Conservation (phyloP, 75 land plant genomes). For the Azolla pinnata region DNA sequence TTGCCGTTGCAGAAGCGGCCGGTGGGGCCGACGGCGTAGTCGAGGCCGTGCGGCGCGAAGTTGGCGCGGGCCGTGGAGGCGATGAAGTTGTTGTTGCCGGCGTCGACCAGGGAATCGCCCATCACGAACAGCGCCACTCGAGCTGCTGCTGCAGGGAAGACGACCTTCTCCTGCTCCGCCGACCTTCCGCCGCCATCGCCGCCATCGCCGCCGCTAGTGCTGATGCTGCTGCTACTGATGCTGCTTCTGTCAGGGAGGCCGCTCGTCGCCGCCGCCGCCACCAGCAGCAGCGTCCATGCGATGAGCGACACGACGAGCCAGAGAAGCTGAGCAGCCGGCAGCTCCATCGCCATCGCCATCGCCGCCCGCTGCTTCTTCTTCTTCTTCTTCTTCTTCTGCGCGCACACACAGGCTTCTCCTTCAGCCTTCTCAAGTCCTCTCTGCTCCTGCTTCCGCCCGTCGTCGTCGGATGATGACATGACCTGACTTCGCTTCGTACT, state of each 20-base stretch:
- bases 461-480: background rate
- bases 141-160: background rate
- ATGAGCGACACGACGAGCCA: too few relatives aligned
- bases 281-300: too few relatives aligned
- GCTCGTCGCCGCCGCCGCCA: too few relatives aligned
- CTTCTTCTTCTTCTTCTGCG: too few relatives aligned
- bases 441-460: background rate
- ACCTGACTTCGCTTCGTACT: background rate
- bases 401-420: too few relatives aligned
- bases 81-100: constrained; percentile 12
- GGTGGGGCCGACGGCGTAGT: constrained; percentile 3
- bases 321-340: too few relatives aligned
- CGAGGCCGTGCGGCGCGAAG: constrained; percentile 5
- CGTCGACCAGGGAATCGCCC: constrained; percentile 7
- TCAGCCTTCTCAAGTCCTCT: too few relatives aligned
- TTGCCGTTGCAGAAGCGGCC: constrained; percentile 11
- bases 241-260: too few relatives aligned
- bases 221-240: too few relatives aligned
- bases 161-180: background rate
- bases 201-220: background rate
- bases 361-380: too few relatives aligned
- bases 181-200: background rate
- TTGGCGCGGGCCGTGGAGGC: constrained; percentile 1
- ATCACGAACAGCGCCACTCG: constrained; percentile 4
- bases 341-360: too few relatives aligned